Percentiles rank a stretch among this genome's conserved stretches.
These are phyloP conservation scores for Candida montana DNA, from an alignment of 805 yeast genomes.

Conservation along the genomic window DNA sequence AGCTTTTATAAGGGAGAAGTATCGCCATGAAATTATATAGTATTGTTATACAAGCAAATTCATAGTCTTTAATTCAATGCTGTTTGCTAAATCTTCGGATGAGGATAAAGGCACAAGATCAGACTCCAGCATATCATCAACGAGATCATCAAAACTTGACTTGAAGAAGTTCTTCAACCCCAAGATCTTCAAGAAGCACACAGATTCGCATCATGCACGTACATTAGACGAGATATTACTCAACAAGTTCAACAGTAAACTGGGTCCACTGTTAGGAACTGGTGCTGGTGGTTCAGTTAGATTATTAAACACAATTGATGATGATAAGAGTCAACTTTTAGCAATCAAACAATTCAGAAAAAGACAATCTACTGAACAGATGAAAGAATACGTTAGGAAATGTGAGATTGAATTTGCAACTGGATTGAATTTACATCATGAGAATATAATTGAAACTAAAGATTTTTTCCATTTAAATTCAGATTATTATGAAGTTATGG, in stretches of 20 bases:
- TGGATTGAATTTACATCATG: conserved; percentile 77
- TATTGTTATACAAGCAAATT: too few relatives aligned
- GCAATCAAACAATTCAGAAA: conserved; percentile 83
- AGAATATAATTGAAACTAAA: conserved; percentile 72
- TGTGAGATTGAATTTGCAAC: conserved; percentile 87
- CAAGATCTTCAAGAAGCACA: conserved; percentile 12
- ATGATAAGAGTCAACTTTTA: conserved; percentile 60
- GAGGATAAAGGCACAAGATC: neutral
- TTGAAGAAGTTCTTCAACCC: conserved; percentile 22
- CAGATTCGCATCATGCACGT: conserved; percentile 22
- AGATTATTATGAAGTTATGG: conserved; percentile 77
- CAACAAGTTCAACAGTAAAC: conserved; percentile 57
- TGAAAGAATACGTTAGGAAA: conserved; percentile 77
- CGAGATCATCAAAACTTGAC: conserved; percentile 12
- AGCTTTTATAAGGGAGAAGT: too few relatives aligned
- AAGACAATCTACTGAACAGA: conserved; percentile 60
- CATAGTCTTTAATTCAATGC: too few relatives aligned
- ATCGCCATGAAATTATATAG: too few relatives aligned
- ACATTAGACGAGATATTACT: conserved; percentile 45
- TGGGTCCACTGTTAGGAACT: conserved; percentile 72
- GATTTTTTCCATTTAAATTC: conserved; percentile 47
- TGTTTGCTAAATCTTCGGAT: neutral
- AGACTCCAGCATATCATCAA: neutral
- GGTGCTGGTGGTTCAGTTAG: conserved; percentile 91
- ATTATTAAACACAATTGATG: conserved; percentile 60